These are phyloP conservation scores for Carallia pectinifolia DNA, from an alignment of 345 rosid species.

Conservation along the genomic window DNA sequence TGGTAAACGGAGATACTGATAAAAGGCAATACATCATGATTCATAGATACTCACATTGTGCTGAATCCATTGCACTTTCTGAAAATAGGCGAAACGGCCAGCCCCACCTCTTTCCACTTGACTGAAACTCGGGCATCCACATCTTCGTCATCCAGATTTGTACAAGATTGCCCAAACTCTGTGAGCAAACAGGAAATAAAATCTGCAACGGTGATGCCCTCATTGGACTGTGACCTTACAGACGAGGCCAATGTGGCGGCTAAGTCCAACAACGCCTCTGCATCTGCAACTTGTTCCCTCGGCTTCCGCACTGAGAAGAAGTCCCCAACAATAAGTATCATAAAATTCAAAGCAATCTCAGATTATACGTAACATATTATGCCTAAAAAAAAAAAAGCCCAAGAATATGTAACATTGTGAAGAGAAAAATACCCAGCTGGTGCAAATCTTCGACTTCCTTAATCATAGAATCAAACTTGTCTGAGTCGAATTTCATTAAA, in stretches of 20 bases:
- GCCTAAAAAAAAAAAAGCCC: too few relatives aligned
- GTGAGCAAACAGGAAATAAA: constrained; percentile 49
- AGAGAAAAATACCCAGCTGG: constrained; percentile 41
- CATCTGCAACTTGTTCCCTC: constrained; percentile 91
- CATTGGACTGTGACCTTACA: constrained; percentile 61
- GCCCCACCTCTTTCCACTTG: constrained; percentile 78
- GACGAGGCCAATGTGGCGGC: constrained; percentile 64
- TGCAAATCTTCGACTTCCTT: constrained; percentile 69
- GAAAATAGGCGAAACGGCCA: constrained; percentile 51
- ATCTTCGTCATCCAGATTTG: constrained; percentile 32
- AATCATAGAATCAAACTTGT: constrained; percentile 54
- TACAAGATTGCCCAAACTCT: constrained; percentile 46
- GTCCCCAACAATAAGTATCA: not conserved
- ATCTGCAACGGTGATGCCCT: constrained; percentile 61
- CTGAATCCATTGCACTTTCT: constrained; percentile 51
- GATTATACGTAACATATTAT: not conserved
- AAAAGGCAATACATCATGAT: not conserved
- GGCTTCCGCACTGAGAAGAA: constrained; percentile 63
- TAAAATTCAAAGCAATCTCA: not conserved
- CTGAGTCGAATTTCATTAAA: constrained; percentile 52
- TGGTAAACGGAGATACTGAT: not conserved
- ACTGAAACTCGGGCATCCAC: constrained; percentile 32
- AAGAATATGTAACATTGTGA: too few relatives aligned
- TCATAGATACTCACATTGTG: constrained; percentile 66
- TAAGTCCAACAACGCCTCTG: constrained; percentile 78